Base-by-base conservation (phyloP, 1,139 yeast genomes). In the Diutina sp. region DNA sequence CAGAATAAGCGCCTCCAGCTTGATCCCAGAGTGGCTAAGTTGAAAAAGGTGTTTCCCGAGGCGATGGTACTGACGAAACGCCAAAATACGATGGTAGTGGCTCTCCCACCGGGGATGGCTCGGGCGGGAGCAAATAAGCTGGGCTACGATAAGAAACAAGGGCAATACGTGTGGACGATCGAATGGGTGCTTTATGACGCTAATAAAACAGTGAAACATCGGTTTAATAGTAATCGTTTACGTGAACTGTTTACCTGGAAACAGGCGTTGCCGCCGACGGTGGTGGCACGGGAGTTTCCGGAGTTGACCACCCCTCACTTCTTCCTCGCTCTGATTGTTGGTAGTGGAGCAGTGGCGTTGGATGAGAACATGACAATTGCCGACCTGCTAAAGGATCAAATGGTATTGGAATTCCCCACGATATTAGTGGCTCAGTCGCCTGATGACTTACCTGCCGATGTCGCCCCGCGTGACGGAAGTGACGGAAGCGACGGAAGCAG, bases 121-220 rank as follows among this genome's bases (percentile, higher is more conserved):
- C 46, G 54, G 9, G 11, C 54, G 21, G n/a, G 8, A 7, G 9
- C 46, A 14, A 51, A 51, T 28, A 38, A 38, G n/a, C 21, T 29
- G 14, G 54, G 54, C 7, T 51, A 51, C 29, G 54, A 51, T 16
- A 51, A 51, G 14, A 38, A 41, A 25, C 54, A 14, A 11, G 54
- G 54, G 5, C 35, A 25, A 28, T 51, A 18, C 21, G 46, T 51
- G 29, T 51, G 54, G 54, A 51, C 54, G 14, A 29, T 51, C 12
- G 54, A 51, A 28, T 51, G 54, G 54, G 44, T 50, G 12, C 41
- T 50, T 6, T 16, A 29, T 12, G 44, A 14, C 7, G n/a, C 21
- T 28, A 28, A 50, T 16, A 28, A 16, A 6, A 32, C 21, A 6
- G 53, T n/a, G 12, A n/a, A 29, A 5, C 32, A 50, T 11, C 11